Evolutionary conservation across 1,284 basidiomycete genomes (phyloP), one percentile per base, ranked within the genome.

Genomic region (Omphalotus olearius): DNA sequence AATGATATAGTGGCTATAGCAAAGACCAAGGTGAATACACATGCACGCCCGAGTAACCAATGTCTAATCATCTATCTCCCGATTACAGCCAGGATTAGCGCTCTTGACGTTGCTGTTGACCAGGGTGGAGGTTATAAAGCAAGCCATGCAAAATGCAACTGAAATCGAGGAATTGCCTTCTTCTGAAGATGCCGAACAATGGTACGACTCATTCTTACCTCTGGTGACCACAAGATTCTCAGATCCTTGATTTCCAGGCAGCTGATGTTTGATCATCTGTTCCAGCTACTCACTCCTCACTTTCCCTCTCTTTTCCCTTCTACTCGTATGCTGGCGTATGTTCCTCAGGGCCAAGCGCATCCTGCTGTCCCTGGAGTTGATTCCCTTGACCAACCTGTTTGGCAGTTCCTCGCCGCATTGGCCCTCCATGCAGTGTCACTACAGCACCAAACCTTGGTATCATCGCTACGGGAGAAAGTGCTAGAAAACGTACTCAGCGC

Each of bases 31-130:
- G 92, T 93, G 59, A 55, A 85, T 20, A 13, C 17, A 13, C 7
- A 4, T 11, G 26, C 4, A 10, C 13, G 4, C 66, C 47, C 45
- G 40, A 37, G 30, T 36, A 44, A 14, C 13, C 44, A 6, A 16
- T 10, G 14, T 38, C 36, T 45, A 18, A 41, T 46, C 16, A 16
- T 17, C 33, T 20, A 9, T 17, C 50, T 54, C 30, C 7, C 13
- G 30, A 2, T 33, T 33, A 6, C 61, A 97, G 85, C 93, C 97
- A 48, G 97, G 96, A 30, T 76, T 98, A 25, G 93, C 94, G 6
- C 79, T 99, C 48, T 76, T 98, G 56, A 99, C 95, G 0, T 78
- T 97, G 46, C 88, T 99, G 66, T 74, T 99, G 52, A 95, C 91
- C 55, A 85, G 93, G 40, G 95, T 94, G 10, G 93, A 96, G 67